Evolutionary conservation across 768 basidiomycete genomes (phyloP).

Genomic region (Sistotremastrum suecicum): DNA sequence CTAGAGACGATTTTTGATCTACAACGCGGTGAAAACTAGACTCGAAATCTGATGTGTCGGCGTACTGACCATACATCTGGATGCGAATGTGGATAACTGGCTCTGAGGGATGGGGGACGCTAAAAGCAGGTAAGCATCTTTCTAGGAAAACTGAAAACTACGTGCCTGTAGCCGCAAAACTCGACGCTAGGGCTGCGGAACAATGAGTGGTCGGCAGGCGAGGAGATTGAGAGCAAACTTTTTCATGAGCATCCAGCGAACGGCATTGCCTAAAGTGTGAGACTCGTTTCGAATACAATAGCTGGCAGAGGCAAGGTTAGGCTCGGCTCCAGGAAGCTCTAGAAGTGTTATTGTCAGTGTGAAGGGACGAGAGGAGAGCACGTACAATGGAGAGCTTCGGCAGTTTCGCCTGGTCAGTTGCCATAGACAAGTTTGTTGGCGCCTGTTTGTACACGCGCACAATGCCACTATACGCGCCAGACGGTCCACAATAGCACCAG

Average conservation of each 20-base stretch:
- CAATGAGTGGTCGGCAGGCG: slow-evolving; percentile 1
- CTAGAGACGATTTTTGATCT: slow-evolving; percentile 83
- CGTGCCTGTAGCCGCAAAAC: slow-evolving; percentile 94
- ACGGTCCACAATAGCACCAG: too few species aligned
- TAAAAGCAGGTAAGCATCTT: slow-evolving; percentile 12
- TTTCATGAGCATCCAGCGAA: slow-evolving; percentile 99
- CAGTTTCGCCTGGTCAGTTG: too few species aligned
- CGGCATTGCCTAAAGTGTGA: slow-evolving; percentile 89
- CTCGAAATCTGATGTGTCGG: neutral
- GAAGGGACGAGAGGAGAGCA: too few species aligned
- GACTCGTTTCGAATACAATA: slow-evolving; percentile 89
- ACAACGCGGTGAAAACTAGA: neutral
- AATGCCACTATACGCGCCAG: too few species aligned
- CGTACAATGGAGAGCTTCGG: too few species aligned
- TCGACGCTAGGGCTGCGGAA: slow-evolving; percentile 77
- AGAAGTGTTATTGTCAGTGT: too few species aligned
- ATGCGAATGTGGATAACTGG: slow-evolving; percentile 93
- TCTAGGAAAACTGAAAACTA: slow-evolving; percentile 1
- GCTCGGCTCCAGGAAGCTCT: slow-evolving; percentile 36
- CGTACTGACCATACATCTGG: slow-evolving; percentile 90
- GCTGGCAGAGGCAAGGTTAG: slow-evolving; percentile 78
- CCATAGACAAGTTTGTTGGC: too few species aligned
- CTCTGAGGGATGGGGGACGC: slow-evolving; percentile 93
- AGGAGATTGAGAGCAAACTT: slow-evolving; percentile 40
- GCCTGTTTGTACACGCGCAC: too few species aligned